phyloP scores from a whole-genome alignment of 225 moss, liverwort and hornwort genomes.

The Neckera pumila region DNA sequence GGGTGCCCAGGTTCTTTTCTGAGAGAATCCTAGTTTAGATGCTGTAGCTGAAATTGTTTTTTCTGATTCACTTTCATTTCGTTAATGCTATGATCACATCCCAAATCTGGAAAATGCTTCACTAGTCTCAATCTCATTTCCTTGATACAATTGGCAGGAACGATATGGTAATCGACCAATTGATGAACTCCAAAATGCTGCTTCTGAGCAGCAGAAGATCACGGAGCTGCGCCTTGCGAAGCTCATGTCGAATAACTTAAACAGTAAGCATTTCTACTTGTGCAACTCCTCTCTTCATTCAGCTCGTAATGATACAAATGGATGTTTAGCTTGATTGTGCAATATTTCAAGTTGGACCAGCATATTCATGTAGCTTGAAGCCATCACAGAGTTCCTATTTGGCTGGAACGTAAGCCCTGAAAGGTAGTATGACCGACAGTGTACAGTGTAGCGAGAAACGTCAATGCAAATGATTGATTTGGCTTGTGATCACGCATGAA shows the following conservation, averaged over 20 bases:
- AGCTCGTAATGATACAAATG: neutral
- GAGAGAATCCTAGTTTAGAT: neutral
- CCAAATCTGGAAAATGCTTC: neutral
- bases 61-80: neutral
- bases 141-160: constrained; percentile 16
- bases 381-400: neutral
- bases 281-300: neutral
- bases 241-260: constrained; percentile 25
- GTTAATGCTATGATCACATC: neutral
- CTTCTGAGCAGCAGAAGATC: constrained; percentile 89
- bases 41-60: neutral
- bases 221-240: constrained; percentile 75
- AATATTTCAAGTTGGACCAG: neutral
- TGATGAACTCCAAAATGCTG: constrained; percentile 75
- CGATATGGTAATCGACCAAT: constrained; percentile 63
- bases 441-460: neutral
- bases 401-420: neutral
- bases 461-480: neutral
- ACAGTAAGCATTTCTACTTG: neutral
- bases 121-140: neutral
- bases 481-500: neutral
- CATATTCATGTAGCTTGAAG: neutral
- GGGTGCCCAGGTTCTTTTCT: neutral
- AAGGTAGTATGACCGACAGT: neutral
- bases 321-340: neutral